Evolutionary conservation across 768 basidiomycete genomes (phyloP).

Genomic region (Auriscalpium orientale): DNA sequence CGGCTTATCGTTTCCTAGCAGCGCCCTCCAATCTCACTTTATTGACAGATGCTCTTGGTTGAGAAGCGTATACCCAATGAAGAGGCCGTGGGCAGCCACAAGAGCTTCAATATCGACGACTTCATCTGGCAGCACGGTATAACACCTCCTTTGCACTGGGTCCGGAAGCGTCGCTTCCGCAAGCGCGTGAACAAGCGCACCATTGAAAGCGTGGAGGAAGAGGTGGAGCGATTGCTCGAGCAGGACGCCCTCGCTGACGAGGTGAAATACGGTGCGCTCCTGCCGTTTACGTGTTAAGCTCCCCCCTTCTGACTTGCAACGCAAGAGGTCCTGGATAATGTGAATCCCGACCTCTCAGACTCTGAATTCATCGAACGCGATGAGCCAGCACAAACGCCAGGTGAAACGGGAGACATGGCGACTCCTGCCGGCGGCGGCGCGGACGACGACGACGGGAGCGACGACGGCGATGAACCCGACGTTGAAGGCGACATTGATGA

Average conservation of each 20-base stretch:
- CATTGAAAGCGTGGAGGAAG: slow-evolving; percentile 91
- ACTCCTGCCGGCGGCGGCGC: slow-evolving; percentile 52
- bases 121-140: slow-evolving; percentile 97
- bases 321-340: slow-evolving; percentile 78
- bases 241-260: slow-evolving; percentile 70
- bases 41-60: slow-evolving; percentile 80
- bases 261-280: slow-evolving; percentile 60
- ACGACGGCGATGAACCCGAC: slow-evolving; percentile 48
- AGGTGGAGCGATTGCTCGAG: slow-evolving; percentile 80
- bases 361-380: slow-evolving; percentile 78
- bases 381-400: slow-evolving; percentile 57
- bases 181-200: slow-evolving; percentile 83
- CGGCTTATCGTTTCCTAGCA: slow-evolving; percentile 9
- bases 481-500: slow-evolving; percentile 80
- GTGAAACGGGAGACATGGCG: slow-evolving; percentile 56
- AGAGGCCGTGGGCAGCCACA: slow-evolving; percentile 51
- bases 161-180: slow-evolving; percentile 85
- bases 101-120: slow-evolving; percentile 83
- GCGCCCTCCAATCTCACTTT: background rate
- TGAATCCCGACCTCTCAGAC: slow-evolving; percentile 85
- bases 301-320: background rate
- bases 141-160: slow-evolving; percentile 87
- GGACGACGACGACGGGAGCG: slow-evolving; percentile 52
- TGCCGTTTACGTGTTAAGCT: background rate
- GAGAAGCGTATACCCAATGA: slow-evolving; percentile 69